A percentile compares a stretch with the other conserved stretches of the same genome.
phyloP scores from a whole-genome alignment of 805 yeast genomes.

The Pichia californica region DNA sequence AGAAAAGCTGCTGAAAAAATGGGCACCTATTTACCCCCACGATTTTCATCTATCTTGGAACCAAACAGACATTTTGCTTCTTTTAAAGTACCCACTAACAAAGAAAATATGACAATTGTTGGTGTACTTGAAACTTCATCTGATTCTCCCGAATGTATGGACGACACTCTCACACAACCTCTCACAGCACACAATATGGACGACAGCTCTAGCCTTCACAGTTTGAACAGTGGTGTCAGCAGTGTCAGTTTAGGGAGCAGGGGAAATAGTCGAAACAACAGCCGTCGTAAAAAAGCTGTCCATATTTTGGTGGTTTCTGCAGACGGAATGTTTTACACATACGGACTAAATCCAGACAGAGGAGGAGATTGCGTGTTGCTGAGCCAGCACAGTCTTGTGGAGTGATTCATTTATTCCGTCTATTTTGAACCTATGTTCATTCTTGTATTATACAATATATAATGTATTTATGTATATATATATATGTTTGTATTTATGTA shows the following conservation, averaged over 20 bases:
- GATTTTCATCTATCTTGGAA: constrained; percentile 80
- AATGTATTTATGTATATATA: not conserved
- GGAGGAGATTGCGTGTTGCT: constrained; percentile 92
- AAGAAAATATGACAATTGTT: constrained; percentile 40
- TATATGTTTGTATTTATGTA: too few relatives aligned
- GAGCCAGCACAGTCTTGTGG: constrained; percentile 43
- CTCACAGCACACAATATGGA: constrained; percentile 6
- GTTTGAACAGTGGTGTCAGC: constrained; percentile 7
- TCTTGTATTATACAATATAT: not conserved
- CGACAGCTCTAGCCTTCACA: constrained; percentile 10
- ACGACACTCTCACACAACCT: not conserved
- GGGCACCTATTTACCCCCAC: constrained; percentile 83
- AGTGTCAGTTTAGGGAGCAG: not conserved
- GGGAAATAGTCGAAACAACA: constrained; percentile 3
- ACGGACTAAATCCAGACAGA: constrained; percentile 76
- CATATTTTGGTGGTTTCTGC: constrained; percentile 78
- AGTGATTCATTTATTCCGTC: not conserved
- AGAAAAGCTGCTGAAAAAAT: constrained; percentile 79
- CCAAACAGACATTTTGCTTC: constrained; percentile 94
- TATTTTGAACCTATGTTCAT: too few relatives aligned
- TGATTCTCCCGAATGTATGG: constrained; percentile 13
- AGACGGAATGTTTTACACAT: constrained; percentile 80
- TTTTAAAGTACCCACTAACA: constrained; percentile 37
- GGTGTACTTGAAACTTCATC: constrained; percentile 37
- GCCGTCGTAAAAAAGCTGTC: constrained; percentile 24